Evolutionary conservation across 148 eudicot species (phyloP).

Genomic region (Nepenthes gracilis): DNA sequence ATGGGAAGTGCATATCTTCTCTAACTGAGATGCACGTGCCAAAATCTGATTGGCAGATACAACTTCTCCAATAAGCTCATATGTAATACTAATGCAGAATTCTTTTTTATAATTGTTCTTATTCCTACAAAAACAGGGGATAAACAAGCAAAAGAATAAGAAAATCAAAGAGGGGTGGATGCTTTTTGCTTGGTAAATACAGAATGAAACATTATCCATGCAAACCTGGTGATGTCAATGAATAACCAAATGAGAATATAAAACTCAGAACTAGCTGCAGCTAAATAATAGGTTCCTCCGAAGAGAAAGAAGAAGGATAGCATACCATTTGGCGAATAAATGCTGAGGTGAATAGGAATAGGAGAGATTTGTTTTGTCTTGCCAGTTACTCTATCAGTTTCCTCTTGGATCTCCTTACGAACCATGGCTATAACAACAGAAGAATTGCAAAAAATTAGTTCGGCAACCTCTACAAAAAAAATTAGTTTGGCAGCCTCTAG

Average conservation of each 20-base stretch:
- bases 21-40: no score
- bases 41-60: no score
- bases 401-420: constrained; percentile 86
- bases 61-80: no score
- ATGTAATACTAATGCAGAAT: no score
- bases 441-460: not conserved
- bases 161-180: no score
- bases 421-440: constrained; percentile 48
- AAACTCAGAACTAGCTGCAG: not conserved
- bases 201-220: no score
- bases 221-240: not conserved
- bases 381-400: constrained; percentile 93
- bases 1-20: no score
- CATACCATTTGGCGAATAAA: constrained; percentile 80
- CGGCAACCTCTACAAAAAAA: not conserved
- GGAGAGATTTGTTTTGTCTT: constrained; percentile 85
- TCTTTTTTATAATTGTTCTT: no score
- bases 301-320: not conserved
- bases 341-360: constrained; percentile 93
- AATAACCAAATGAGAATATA: not conserved
- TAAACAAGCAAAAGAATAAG: no score
- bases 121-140: no score
- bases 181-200: no score
- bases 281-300: not conserved
- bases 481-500: no score